Percentiles rank a stretch among this genome's conserved stretches.
Evolutionary conservation across 176 grass and related monocot genomes (phyloP).

Genomic region (Rhynchospora breviuscula): DNA sequence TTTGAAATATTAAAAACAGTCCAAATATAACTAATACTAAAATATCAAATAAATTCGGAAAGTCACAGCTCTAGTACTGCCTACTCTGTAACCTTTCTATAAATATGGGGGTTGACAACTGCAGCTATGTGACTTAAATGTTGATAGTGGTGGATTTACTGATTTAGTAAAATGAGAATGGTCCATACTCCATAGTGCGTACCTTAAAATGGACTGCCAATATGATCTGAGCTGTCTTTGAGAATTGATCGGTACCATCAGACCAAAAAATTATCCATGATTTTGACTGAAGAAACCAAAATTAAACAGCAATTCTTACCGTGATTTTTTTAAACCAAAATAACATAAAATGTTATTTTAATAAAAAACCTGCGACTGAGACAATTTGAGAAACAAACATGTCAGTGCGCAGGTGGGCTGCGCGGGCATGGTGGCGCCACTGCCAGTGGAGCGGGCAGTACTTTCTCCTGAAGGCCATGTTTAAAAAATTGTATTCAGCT

Average conservation of each 20-base stretch:
- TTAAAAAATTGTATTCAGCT: no score
- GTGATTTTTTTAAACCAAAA: no score
- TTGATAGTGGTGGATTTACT: neutral
- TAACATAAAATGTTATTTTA: no score
- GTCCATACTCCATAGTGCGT: neutral
- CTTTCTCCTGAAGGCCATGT: no score
- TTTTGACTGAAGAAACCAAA: neutral
- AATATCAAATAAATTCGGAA: no score
- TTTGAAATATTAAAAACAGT: no score
- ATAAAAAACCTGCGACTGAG: no score
- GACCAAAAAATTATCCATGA: neutral
- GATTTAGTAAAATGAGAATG: neutral
- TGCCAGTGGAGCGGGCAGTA: no score
- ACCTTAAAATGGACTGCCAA: neutral
- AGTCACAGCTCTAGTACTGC: neutral
- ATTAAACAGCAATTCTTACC: slow-evolving; percentile 19
- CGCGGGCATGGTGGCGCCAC: no score
- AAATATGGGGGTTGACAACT: neutral
- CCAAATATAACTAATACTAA: no score
- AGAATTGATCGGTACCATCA: neutral
- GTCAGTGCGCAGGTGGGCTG: no score
- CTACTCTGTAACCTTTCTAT: neutral
- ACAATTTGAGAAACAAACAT: no score
- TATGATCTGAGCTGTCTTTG: neutral
- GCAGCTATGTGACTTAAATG: neutral